Base-by-base conservation (phyloP, 805 yeast genomes). In the Candida pini region DNA sequence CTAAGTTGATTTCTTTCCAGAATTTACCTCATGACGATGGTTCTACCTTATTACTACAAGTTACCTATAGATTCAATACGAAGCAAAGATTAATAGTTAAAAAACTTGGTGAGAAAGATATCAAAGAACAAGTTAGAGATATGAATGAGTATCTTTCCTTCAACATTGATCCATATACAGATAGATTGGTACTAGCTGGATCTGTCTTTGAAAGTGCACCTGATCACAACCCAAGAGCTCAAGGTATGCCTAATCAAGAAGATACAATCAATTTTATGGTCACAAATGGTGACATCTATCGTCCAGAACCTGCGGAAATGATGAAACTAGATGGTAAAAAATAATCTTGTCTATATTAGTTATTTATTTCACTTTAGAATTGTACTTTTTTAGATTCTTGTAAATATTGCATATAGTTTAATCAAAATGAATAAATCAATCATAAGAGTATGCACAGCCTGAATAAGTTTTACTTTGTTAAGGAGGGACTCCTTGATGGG, bases 1-100 rank as follows among this genome's bases (percentile, higher is more conserved):
- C 97, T 18, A 81, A 80, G 54, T 66, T 88, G 21, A 68, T 84
- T 30, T 69, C 79, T 3, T 74, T 89, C 48, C 80, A 81, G 44
- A 69, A 68, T 34, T 70, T 78, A 33, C 66, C 66, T 5, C 58
- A 58, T 33, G 59, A 56, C 18, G 66, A 62, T 44, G 66, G 66
- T 6, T 59, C 65, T 12, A 50, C 54, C 5, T 43, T 62, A 10
- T 43, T 57, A 25, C 34, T 55, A 24, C 85, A 80, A 58, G 59
- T 78, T 9, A 71, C 76, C 13, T 81, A 81, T 56, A 69, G 69
- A 43, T 76, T 81, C 45, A 69, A 78, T 44, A 78, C 86, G 4
- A 64, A 62, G 28, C 89, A 81, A 56, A 66, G 73, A 43, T 57
- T 82, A 42, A 68, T 73, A 34, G 58, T 73, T 32, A 66, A 70